Conservation (phyloP, 106 monocot species). For the Acanthochlamys bracteata region DNA sequence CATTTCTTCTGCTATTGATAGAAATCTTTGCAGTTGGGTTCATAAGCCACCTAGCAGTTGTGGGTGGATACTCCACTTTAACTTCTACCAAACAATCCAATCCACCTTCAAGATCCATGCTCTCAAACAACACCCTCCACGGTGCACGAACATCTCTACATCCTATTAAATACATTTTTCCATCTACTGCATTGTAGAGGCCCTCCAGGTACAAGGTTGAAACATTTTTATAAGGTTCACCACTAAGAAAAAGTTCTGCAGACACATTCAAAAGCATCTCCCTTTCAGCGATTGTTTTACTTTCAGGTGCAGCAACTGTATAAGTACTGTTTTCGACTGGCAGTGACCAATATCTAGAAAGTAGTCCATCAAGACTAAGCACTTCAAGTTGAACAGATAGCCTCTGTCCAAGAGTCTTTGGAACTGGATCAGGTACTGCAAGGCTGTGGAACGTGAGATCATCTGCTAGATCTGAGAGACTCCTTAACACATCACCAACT, state of each 20-base stretch:
- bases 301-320: background rate
- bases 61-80: constrained; percentile 57
- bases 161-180: constrained; percentile 53
- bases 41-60: constrained; percentile 53
- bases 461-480: constrained; percentile 35
- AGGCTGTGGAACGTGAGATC: constrained; percentile 37
- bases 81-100: constrained; percentile 60
- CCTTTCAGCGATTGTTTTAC: constrained; percentile 19
- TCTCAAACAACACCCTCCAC: constrained; percentile 35
- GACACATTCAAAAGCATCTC: constrained; percentile 48
- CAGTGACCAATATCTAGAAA: constrained; percentile 18
- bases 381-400: constrained; percentile 31
- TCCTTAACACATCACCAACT: constrained; percentile 17
- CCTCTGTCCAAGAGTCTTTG: constrained; percentile 5
- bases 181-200: constrained; percentile 54
- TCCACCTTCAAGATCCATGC: constrained; percentile 42
- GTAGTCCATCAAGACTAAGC: constrained; percentile 32
- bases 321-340: constrained; percentile 2
- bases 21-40: constrained; percentile 42
- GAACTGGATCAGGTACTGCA: constrained; percentile 24
- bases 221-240: constrained; percentile 23
- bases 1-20: constrained; percentile 41
- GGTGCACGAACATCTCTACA: constrained; percentile 48
- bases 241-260: constrained; percentile 33
- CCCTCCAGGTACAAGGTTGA: constrained; percentile 49